Evolutionary conservation across 805 yeast genomes (phyloP).

Genomic region (Isabelozyma pseudorhagii): DNA sequence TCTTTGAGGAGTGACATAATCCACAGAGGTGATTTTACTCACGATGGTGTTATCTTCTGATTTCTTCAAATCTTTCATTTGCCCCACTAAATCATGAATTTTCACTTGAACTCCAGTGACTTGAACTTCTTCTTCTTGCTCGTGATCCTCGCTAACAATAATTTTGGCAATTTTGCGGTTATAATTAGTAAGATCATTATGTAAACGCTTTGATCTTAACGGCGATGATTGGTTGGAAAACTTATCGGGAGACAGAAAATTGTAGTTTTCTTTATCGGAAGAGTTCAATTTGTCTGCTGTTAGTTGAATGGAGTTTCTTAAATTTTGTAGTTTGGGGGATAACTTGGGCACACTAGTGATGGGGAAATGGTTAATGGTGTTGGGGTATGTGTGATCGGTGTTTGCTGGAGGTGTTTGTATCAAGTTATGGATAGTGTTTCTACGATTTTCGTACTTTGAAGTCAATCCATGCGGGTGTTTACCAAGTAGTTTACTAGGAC

Average conservation of each 20-base stretch:
- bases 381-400: neutral
- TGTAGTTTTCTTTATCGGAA: neutral
- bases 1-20: slow-evolving; percentile 27
- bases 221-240: neutral
- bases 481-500: slow-evolving; percentile 1
- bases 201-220: neutral
- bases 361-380: neutral
- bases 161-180: neutral
- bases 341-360: neutral
- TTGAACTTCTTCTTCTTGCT: neutral
- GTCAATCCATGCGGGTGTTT: slow-evolving; percentile 46
- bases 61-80: neutral
- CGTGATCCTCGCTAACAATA: neutral
- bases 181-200: neutral
- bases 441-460: slow-evolving; percentile 31
- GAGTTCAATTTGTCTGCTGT: neutral
- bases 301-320: neutral
- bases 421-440: slow-evolving; percentile 18
- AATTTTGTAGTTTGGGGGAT: neutral
- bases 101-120: neutral
- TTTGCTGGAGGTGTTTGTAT: slow-evolving; percentile 1
- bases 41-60: neutral
- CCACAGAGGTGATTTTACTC: slow-evolving; percentile 7
- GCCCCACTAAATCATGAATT: neutral
- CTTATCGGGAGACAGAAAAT: neutral